Percentiles rank a stretch among this genome's conserved stretches.
phyloP scores from a whole-genome alignment of 108 stramenopile species.

The Discostella stelligeroides region DNA sequence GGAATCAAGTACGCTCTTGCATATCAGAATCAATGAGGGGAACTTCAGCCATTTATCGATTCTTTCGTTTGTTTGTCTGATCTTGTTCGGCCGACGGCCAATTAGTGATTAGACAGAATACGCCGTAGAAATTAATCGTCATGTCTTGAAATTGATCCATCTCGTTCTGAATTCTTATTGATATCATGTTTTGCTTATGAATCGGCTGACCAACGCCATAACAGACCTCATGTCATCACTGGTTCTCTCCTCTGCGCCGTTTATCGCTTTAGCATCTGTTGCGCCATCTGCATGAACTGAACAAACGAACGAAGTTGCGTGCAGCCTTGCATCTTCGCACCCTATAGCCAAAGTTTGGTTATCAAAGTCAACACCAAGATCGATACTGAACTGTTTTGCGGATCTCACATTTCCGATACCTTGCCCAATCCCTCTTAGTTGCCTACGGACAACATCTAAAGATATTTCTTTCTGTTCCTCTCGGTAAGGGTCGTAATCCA shows the following conservation, averaged over 20 bases:
- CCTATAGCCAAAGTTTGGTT: constrained; percentile 6
- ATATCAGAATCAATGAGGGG: too few species aligned
- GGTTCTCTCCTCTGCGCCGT: neutral
- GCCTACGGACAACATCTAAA: constrained; percentile 30
- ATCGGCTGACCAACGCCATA: constrained; percentile 7
- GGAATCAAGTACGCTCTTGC: too few species aligned
- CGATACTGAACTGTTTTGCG: constrained; percentile 46
- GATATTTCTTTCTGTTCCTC: constrained; percentile 6
- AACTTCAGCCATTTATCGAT: too few species aligned
- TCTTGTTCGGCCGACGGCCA: too few species aligned
- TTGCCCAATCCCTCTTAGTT: constrained; percentile 30
- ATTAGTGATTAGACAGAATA: too few species aligned
- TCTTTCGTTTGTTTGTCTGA: too few species aligned
- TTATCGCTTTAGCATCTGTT: neutral
- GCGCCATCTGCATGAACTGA: neutral
- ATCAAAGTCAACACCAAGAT: constrained; percentile 57
- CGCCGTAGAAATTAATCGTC: neutral
- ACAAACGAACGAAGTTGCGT: constrained; percentile 17
- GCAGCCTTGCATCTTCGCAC: constrained; percentile 15
- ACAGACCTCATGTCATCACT: constrained; percentile 15
- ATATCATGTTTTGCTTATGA: constrained; percentile 4
- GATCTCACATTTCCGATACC: constrained; percentile 50
- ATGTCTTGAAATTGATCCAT: too few species aligned
- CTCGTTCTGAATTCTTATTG: neutral
- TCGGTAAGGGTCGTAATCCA: neutral